These are phyloP conservation scores for Gossypium bickii DNA, from an alignment of 345 rosid genomes.

Conservation along the genomic window DNA sequence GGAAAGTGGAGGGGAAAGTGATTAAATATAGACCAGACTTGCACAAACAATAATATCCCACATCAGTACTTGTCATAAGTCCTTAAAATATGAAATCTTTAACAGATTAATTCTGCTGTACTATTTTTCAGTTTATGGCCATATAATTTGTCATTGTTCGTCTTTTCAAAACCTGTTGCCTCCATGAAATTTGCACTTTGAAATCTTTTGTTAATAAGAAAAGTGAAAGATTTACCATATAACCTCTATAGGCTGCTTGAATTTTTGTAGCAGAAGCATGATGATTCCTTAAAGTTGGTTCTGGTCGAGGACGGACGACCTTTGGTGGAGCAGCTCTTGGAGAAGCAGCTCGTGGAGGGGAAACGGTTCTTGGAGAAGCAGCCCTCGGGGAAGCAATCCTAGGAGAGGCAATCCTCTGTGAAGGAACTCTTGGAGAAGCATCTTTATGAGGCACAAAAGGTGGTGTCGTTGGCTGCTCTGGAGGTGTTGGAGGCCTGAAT, in stretches of 20 bases:
- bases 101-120: neutral
- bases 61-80: neutral
- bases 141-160: neutral
- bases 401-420: slow-evolving; percentile 51
- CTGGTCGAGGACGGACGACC: slow-evolving; percentile 43
- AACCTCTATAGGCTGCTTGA: slow-evolving; percentile 88
- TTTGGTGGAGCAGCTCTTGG: slow-evolving; percentile 29
- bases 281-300: slow-evolving; percentile 54
- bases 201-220: neutral
- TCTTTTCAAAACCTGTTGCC: neutral
- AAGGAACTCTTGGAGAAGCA: slow-evolving; percentile 46
- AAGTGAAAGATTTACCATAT: slow-evolving; percentile 51
- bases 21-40: too few species aligned
- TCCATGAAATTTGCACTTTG: neutral
- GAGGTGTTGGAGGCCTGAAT: slow-evolving; percentile 70
- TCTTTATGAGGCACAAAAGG: slow-evolving; percentile 45
- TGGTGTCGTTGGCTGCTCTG: slow-evolving; percentile 46
- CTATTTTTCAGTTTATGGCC: neutral
- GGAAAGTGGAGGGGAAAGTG: too few species aligned
- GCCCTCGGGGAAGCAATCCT: slow-evolving; percentile 42
- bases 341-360: slow-evolving; percentile 40
- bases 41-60: neutral
- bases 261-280: slow-evolving; percentile 72
- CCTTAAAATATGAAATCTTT: neutral
- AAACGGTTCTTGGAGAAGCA: slow-evolving; percentile 28